Conservation (phyloP, 768 basidiomycete genomes). For the Glaciozyma martinii region DNA sequence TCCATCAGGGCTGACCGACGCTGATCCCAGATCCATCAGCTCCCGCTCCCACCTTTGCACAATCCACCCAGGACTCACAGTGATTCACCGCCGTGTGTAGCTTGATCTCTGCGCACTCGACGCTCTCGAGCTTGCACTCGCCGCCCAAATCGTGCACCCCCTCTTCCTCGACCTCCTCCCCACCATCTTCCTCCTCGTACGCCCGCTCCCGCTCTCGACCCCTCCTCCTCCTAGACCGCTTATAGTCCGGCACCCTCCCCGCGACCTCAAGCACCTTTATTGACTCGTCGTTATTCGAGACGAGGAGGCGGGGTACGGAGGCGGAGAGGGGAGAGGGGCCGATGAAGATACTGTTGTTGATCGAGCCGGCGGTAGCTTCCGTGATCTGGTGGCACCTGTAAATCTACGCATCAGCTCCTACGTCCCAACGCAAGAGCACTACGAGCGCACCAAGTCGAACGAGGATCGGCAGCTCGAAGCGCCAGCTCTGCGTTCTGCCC, state of each 20-base stretch:
- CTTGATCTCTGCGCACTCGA: not conserved
- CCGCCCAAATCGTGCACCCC: constrained; percentile 41
- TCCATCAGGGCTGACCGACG: constrained; percentile 82
- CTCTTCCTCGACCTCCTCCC: constrained; percentile 38
- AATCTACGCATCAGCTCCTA: not conserved
- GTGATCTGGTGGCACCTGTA: constrained; percentile 19
- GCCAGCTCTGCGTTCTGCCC: constrained; percentile 33
- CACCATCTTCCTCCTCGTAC: constrained; percentile 1
- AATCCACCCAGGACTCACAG: constrained; percentile 47
- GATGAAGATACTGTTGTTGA: constrained; percentile 70
- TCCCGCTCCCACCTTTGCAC: constrained; percentile 8
- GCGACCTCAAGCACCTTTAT: constrained; percentile 59
- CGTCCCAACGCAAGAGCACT: not conserved
- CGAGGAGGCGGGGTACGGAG: constrained; percentile 62
- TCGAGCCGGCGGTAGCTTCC: constrained; percentile 47
- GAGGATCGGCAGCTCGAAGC: constrained; percentile 5
- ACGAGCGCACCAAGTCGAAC: constrained; percentile 10
- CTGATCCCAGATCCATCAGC: constrained; percentile 41
- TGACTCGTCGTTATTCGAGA: constrained; percentile 77
- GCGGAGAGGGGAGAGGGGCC: constrained; percentile 38
- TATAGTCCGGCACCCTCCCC: constrained; percentile 7
- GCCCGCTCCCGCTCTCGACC: not conserved
- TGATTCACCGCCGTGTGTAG: constrained; percentile 66
- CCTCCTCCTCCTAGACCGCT: constrained; percentile 3
- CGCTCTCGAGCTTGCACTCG: constrained; percentile 45